These are phyloP conservation scores for Sporisorium exsertum DNA, from an alignment of 1,284 basidiomycete species.

Conservation along the genomic window DNA sequence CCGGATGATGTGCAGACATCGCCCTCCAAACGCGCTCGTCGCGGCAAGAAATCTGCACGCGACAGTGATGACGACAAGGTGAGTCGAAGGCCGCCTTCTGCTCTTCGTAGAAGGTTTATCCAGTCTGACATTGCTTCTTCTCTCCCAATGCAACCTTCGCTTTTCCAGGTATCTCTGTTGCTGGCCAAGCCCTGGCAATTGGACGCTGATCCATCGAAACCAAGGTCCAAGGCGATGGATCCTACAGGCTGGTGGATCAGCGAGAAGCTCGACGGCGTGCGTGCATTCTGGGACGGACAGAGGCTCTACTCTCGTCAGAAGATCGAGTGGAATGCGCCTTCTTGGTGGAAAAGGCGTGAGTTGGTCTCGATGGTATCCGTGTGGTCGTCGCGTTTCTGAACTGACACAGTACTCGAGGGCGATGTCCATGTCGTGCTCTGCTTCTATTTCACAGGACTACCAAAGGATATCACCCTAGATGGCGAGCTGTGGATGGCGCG, in stretches of 20 bases:
- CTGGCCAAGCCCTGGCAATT: conserved; percentile 77
- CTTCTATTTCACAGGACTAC: conserved; percentile 72
- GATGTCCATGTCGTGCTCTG: background rate
- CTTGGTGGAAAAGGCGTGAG: conserved; percentile 76
- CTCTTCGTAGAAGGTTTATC: background rate
- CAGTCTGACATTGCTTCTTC: background rate
- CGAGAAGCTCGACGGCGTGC: conserved; percentile 72
- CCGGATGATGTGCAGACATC: conserved; percentile 25
- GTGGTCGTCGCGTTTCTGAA: background rate
- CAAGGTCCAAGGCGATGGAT: conserved; percentile 69
- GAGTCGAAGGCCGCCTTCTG: background rate
- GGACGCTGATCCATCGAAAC: conserved; percentile 70
- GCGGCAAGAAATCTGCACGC: conserved; percentile 5
- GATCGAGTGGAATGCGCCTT: conserved; percentile 75
- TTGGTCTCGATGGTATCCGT: conserved; percentile 9
- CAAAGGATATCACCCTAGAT: conserved; percentile 75
- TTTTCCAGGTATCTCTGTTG: conserved; percentile 69
- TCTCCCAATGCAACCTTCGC: background rate
- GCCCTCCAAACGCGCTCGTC: conserved; percentile 28
- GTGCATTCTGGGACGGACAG: conserved; percentile 76
- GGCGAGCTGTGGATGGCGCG: conserved; percentile 72
- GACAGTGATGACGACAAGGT: conserved; percentile 35
- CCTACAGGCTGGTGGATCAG: conserved; percentile 78
- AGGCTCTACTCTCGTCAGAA: conserved; percentile 75
- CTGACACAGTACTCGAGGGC: background rate